Percentiles rank a stretch among this genome's conserved stretches.
Evolutionary conservation across 441 rosid species (phyloP).

Genomic region (Adansonia gregorii): DNA sequence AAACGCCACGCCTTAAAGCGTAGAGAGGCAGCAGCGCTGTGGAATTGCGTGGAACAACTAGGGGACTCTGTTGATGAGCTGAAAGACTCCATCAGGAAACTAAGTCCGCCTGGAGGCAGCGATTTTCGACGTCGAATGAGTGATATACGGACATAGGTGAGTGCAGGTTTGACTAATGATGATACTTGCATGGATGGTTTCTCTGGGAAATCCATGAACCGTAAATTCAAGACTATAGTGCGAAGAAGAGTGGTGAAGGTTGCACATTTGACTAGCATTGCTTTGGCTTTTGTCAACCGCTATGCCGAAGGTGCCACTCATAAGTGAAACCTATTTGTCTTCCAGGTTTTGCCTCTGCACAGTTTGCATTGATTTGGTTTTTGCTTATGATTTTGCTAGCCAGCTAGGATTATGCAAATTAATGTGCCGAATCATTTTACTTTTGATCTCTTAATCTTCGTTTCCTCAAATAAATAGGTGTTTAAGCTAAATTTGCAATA

Average conservation of each 20-base stretch:
- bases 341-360: neutral
- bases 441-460: no score
- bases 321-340: neutral
- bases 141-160: conserved; percentile 83
- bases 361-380: no score
- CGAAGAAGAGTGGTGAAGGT: conserved; percentile 51
- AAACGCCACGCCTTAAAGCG: conserved; percentile 46
- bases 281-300: conserved; percentile 65
- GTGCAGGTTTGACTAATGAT: conserved; percentile 80
- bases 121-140: conserved; percentile 66
- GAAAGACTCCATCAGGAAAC: conserved; percentile 54
- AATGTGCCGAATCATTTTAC: no score
- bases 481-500: no score
- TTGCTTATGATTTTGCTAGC: neutral
- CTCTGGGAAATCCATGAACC: conserved; percentile 44
- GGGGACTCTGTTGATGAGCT: conserved; percentile 60
- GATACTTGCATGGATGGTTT: conserved; percentile 75
- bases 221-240: conserved; percentile 52
- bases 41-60: conserved; percentile 70
- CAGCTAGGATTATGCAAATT: no score
- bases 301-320: conserved; percentile 40
- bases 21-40: conserved; percentile 58
- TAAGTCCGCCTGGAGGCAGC: conserved; percentile 37
- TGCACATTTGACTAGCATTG: conserved; percentile 78
- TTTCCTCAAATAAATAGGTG: no score